Percentiles rank a stretch among this genome's conserved stretches.
phyloP scores from a whole-genome alignment of 129 eudicot species.

The Kitagawia praeruptora region DNA sequence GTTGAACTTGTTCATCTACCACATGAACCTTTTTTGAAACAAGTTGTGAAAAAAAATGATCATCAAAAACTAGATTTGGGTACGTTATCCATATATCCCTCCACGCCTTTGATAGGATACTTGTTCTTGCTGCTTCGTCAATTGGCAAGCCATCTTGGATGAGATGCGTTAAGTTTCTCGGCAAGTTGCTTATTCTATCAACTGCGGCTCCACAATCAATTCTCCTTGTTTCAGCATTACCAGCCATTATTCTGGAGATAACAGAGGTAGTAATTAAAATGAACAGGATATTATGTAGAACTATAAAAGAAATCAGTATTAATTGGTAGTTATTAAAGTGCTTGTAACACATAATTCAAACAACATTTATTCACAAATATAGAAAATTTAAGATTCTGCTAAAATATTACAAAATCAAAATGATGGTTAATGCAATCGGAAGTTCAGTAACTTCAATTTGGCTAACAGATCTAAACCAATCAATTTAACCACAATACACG shows the following conservation, averaged over 20 bases:
- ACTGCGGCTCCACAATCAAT: neutral
- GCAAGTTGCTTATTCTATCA: neutral
- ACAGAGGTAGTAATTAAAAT: no score
- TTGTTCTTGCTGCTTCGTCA: neutral
- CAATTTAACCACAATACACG: neutral
- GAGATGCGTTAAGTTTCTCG: neutral
- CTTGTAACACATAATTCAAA: neutral
- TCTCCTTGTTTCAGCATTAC: neutral
- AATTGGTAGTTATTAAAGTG: neutral
- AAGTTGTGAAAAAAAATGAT: neutral
- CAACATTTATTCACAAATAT: no score
- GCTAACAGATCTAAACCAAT: neutral
- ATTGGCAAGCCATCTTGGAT: neutral
- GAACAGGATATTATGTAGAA: neutral
- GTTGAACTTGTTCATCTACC: neutral
- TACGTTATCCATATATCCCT: neutral
- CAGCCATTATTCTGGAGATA: neutral
- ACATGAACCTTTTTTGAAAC: neutral
- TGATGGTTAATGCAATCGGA: no score
- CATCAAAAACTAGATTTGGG: neutral
- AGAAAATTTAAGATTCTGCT: neutral
- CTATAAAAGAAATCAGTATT: neutral
- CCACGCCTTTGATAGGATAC: neutral
- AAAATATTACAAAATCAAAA: neutral
- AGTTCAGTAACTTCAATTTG: no score